Evolutionary conservation across 805 yeast species (phyloP).

Genomic region (Candida qinlingensis): DNA sequence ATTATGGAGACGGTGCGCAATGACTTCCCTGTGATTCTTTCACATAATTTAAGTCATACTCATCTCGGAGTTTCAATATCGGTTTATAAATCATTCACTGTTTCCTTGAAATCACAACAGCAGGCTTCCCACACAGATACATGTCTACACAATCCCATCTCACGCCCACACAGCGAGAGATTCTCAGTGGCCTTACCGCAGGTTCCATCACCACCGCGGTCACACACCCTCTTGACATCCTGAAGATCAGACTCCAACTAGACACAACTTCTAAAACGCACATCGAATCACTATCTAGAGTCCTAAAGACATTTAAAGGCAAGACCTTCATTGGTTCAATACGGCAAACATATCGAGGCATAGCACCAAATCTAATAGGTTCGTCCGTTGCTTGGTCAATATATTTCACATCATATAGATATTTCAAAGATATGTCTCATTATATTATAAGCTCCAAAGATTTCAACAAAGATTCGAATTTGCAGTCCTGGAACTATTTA

Average conservation of each 20-base stretch:
- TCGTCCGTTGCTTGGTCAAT: constrained; percentile 86
- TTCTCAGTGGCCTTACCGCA: constrained; percentile 69
- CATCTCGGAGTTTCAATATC: too few species aligned
- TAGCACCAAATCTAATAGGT: constrained; percentile 63
- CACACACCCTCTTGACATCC: constrained; percentile 85
- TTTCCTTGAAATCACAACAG: neutral
- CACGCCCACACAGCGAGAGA: constrained; percentile 36
- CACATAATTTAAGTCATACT: too few species aligned
- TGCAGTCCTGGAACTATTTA: constrained; percentile 43
- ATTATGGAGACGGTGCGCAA: too few species aligned
- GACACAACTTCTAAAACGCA: constrained; percentile 32
- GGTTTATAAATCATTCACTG: too few species aligned
- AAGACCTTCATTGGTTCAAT: neutral
- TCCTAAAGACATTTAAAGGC: constrained; percentile 14
- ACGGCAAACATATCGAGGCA: constrained; percentile 19
- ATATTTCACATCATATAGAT: constrained; percentile 74
- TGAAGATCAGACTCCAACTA: constrained; percentile 79
- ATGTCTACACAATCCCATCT: neutral
- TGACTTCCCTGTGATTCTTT: too few species aligned
- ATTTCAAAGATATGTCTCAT: constrained; percentile 41
- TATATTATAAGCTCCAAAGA: constrained; percentile 8
- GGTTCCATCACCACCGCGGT: constrained; percentile 76
- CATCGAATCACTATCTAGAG: constrained; percentile 24
- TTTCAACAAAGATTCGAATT: constrained; percentile 25
- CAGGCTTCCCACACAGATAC: neutral